Evolutionary conservation across 768 basidiomycete genomes (phyloP), one percentile per base, ranked within the genome.

Genomic region (Leccinum longicurvipes): DNA sequence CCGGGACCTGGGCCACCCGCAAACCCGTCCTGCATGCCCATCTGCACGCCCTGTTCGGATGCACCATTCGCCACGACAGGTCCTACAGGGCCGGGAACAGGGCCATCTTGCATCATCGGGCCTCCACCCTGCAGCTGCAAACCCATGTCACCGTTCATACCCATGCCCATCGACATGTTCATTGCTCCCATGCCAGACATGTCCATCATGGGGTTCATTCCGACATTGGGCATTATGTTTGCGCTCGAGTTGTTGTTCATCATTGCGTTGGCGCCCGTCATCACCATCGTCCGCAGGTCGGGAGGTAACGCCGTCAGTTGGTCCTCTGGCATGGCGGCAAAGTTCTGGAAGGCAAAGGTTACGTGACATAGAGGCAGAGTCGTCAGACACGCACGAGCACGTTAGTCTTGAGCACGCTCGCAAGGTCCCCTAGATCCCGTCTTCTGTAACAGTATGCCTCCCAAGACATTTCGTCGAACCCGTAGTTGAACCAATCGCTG

Each of bases 401-500:
- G 62, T 90, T 91, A 2, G 83, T 82, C 67, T 93, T 93, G 54
- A 94, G 79, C 45, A 91, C 83, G 55, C 81, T 84, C 0, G 88
- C 89, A 53, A 89, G 77, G 55, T 93, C 91, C 3, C 89, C 87
- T 50, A 93, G 69, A 54, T 93, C 89, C 41, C 89, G 80, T 63
- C 93, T 79, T 63, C 91, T 82, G 71, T 90, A 88, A 63, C 87
- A 91, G 65, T 96, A 99, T 41, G 86, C 87, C 67, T 93, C 91
- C 93, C 94, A 99, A 31, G 89, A 90, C 15, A 91, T 81, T 73
- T 99, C 97, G 71, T 99, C 97, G 66, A 98, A 98, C 0, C 97
- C 97, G 63, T 97, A 98, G 73, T 99, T 98, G 74, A 99, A 99
- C 89, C 94, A 99, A 75, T 98, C 95, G 62, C 90, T 89, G 58